Evolutionary conservation across 805 yeast species (phyloP).

Genomic region (Yarrowia sp.): DNA sequence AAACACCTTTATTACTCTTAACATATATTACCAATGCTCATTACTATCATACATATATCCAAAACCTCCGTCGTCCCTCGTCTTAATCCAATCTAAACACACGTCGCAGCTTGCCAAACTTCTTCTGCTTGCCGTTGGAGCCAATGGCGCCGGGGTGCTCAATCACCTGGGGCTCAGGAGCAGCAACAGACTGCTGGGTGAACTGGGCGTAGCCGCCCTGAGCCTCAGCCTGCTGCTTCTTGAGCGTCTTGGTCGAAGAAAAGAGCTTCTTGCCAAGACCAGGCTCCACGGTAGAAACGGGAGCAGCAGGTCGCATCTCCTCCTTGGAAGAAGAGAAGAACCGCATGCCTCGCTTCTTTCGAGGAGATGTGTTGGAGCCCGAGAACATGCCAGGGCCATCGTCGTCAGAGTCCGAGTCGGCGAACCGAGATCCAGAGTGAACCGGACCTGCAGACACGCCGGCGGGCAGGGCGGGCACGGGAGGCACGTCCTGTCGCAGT

Average conservation of each 20-base stretch:
- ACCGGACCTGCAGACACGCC: neutral
- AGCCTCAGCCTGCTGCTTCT: slow-evolving; percentile 20
- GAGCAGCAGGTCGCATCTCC: slow-evolving; percentile 8
- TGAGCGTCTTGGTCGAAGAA: slow-evolving; percentile 16
- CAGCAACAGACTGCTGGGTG: neutral
- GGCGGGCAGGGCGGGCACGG: slow-evolving; percentile 7
- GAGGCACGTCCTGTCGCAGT: slow-evolving; percentile 20
- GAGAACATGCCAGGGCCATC: neutral
- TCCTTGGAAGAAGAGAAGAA: slow-evolving; percentile 9
- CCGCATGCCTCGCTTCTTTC: slow-evolving; percentile 19
- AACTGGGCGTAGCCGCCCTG: slow-evolving; percentile 17
- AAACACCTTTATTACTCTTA: no score
- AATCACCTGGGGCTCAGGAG: neutral
- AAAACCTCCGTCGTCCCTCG: neutral
- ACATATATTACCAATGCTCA: slow-evolving; percentile 12
- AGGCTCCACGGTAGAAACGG: neutral
- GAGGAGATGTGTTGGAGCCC: neutral
- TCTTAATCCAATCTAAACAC: slow-evolving; percentile 38
- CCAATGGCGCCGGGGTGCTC: neutral
- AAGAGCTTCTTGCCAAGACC: slow-evolving; percentile 9
- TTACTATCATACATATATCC: slow-evolving; percentile 1
- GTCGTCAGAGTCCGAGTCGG: slow-evolving; percentile 10
- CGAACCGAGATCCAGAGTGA: neutral
- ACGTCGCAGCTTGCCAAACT: slow-evolving; percentile 27
- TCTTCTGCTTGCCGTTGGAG: neutral